phyloP scores from a whole-genome alignment of 208 protist species.

The Trichomonas gallinae region DNA sequence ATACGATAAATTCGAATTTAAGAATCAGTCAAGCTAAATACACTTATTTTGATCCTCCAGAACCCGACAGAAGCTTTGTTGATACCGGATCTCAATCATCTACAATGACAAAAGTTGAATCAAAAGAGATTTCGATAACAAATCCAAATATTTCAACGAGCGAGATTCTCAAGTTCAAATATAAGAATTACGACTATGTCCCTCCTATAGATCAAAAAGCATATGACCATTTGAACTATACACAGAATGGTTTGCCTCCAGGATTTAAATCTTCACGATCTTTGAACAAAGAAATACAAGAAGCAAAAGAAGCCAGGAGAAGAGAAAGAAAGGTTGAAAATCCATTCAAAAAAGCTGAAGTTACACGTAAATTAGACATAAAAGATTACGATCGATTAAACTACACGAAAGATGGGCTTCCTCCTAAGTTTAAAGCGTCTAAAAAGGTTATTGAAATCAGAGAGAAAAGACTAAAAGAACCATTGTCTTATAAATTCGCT shows the following conservation, averaged over 20 bases:
- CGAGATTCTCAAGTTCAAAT: neutral
- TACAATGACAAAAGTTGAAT: neutral
- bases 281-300: neutral
- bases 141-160: neutral
- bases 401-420: neutral
- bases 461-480: neutral
- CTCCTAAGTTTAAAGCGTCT: neutral
- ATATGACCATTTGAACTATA: conserved; percentile 1
- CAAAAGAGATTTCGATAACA: neutral
- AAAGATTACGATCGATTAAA: neutral
- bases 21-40: neutral
- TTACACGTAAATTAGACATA: neutral
- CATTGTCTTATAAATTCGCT: neutral
- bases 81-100: neutral
- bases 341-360: neutral
- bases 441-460: neutral
- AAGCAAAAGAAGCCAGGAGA: neutral
- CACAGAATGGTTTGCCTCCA: neutral
- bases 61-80: neutral
- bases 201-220: neutral
- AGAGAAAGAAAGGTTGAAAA: neutral
- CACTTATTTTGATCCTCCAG: neutral
- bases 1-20: neutral
- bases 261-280: neutral
- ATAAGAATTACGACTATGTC: neutral